phyloP scores from a whole-genome alignment of 768 basidiomycete species.

The Boletus rubescentipes region DNA sequence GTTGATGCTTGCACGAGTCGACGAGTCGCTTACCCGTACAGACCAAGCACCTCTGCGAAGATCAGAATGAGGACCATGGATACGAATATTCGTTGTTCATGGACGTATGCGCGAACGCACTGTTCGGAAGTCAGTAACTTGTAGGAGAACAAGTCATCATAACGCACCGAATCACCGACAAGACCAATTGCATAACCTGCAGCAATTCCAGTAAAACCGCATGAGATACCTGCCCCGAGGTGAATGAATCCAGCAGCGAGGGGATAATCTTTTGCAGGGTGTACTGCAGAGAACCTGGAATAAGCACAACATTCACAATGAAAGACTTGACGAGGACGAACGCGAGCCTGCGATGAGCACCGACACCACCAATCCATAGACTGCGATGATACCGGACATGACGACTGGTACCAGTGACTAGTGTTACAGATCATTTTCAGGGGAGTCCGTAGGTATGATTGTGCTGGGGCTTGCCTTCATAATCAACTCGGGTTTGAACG shows the following conservation, averaged over 20 bases:
- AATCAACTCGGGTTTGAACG: constrained; percentile 93
- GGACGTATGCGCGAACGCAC: constrained; percentile 90
- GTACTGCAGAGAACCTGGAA: constrained; percentile 45
- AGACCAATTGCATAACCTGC: constrained; percentile 95
- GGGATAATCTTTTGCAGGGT: constrained; percentile 65
- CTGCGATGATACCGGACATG: constrained; percentile 98
- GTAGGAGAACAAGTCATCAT: neutral
- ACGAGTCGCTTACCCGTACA: constrained; percentile 65
- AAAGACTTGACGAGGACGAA: constrained; percentile 32
- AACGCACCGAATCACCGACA: constrained; percentile 87
- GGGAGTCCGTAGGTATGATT: neutral
- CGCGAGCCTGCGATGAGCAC: constrained; percentile 81
- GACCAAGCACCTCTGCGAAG: constrained; percentile 86
- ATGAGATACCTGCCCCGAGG: constrained; percentile 88
- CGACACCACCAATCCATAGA: constrained; percentile 94
- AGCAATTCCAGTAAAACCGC: constrained; percentile 87
- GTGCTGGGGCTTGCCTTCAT: constrained; percentile 75
- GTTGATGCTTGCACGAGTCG: neutral
- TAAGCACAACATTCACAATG: constrained; percentile 7
- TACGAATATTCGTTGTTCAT: constrained; percentile 90
- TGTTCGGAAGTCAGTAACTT: constrained; percentile 29
- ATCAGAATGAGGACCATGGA: constrained; percentile 96
- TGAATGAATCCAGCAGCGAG: constrained; percentile 89
- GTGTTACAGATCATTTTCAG: neutral
- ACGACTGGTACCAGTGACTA: constrained; percentile 95